These are phyloP conservation scores for Xerophyta viscosa DNA, from an alignment of 106 monocot species.

Conservation along the genomic window DNA sequence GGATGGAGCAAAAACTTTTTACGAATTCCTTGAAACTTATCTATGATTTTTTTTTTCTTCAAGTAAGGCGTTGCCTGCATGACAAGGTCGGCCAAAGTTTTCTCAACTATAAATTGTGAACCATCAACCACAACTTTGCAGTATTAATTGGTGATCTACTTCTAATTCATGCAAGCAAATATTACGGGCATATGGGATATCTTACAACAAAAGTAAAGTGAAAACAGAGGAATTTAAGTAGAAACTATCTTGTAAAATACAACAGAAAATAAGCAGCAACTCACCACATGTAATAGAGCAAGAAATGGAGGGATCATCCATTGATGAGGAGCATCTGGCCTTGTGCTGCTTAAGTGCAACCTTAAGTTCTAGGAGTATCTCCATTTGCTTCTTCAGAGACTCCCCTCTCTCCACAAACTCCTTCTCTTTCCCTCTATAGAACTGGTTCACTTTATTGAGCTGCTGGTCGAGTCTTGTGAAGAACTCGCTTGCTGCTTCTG, in stretches of 20 bases:
- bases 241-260: no score
- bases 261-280: not conserved
- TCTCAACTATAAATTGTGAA: no score
- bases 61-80: no score
- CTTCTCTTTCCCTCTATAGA: conserved; percentile 83
- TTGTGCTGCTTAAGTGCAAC: conserved; percentile 38
- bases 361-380: conserved; percentile 78
- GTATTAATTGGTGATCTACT: no score
- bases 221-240: not conserved
- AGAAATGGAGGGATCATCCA: conserved; percentile 57
- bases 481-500: conserved; percentile 68
- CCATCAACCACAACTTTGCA: no score
- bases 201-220: not conserved
- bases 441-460: conserved; percentile 98
- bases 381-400: conserved; percentile 78
- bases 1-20: no score
- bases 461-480: conserved; percentile 69
- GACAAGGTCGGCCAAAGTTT: no score
- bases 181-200: no score
- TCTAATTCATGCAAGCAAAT: no score
- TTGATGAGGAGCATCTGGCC: conserved; percentile 15
- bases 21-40: no score
- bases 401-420: conserved; percentile 84
- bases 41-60: no score
- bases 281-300: conserved; percentile 56